A percentile compares a stretch with the other conserved stretches of the same genome.
Evolutionary conservation across 1,284 basidiomycete species (phyloP).

Genomic region (Apiotrichum veenhuisii): DNA sequence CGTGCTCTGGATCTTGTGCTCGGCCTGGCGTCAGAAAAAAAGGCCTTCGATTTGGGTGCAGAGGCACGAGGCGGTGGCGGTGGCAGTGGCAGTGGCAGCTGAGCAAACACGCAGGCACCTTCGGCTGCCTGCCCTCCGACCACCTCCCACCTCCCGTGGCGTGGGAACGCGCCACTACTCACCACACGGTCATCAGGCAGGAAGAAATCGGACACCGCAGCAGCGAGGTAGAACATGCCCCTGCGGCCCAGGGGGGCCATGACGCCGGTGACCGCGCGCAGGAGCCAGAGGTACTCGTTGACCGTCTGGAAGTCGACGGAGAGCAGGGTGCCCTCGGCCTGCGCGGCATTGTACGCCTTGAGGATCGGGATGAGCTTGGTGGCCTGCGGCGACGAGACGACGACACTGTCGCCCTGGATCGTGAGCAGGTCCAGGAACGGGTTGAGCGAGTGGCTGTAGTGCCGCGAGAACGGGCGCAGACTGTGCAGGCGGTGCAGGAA

Average conservation of each 20-base stretch:
- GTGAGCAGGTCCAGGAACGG: slow-evolving; percentile 96
- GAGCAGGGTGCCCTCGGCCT: slow-evolving; percentile 68
- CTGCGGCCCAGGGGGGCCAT: slow-evolving; percentile 62
- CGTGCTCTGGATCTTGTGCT: slow-evolving; percentile 97
- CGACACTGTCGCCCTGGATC: slow-evolving; percentile 48
- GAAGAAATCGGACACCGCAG: slow-evolving; percentile 97
- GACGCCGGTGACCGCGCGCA: slow-evolving; percentile 67
- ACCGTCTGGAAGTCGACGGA: slow-evolving; percentile 90
- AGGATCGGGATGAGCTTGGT: slow-evolving; percentile 67
- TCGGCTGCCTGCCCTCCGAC: too few relatives aligned
- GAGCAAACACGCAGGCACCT: too few relatives aligned
- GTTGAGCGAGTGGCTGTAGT: slow-evolving; percentile 96
- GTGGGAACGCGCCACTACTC: too few relatives aligned
- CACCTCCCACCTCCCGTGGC: too few relatives aligned
- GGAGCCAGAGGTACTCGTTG: slow-evolving; percentile 91
- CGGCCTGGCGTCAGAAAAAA: slow-evolving; percentile 60
- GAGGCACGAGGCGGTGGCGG: too few relatives aligned
- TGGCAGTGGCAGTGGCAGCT: too few relatives aligned
- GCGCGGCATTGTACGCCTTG: slow-evolving; percentile 74
- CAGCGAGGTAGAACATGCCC: slow-evolving; percentile 93
- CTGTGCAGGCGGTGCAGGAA: slow-evolving; percentile 98
- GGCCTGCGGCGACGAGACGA: slow-evolving; percentile 63
- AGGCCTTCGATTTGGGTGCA: too few relatives aligned
- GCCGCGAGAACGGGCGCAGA: slow-evolving; percentile 90
- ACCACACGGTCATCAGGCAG: slow-evolving; percentile 85